Base-by-base conservation (phyloP, 352 stramenopile species). In the Pythium rhizo-oryzae region DNA sequence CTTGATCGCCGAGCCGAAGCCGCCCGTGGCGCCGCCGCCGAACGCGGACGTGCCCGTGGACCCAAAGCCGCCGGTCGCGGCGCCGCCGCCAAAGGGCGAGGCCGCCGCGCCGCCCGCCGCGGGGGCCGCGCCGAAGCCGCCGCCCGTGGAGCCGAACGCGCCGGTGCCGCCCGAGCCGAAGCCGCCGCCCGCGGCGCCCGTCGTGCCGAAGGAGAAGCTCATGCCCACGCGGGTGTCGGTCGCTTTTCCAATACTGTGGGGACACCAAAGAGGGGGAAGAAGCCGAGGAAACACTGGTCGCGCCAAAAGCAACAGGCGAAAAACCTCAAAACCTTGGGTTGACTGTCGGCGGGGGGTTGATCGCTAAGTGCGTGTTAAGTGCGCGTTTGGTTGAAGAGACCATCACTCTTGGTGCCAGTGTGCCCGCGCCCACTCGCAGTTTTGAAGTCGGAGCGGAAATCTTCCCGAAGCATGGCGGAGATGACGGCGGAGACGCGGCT, bases 71-170 rank as follows among this genome's bases (percentile, higher is more conserved):
- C 78, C 67, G 19, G 65, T 77, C 21, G 69, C 75, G 44, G 41
- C 13, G 12, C 76, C 77, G 50, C 71, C 74, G 33, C 84, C 76
- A 63, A 91, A 89, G 43, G 80, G 80, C 62, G 71, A 81, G 21
- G 75, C 59, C 41, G 81, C 75, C 24, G 81, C 52, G 33, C 63
- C 76, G 50, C 62, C 68, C 50, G 69, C 76, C 43, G 82, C 80
- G 52, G 61, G 55, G 19, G 53, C 50, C 25, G 61, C 55, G 24
- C 57, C 56, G 12, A 71, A 72, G 8, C 50, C 70, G n/a, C 59
- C 65, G 18, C 56, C 54, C 5, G 70, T 62, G 25, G 70, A 43
- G 39, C 67, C 70, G 57, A 76, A 76, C 35, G 30, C 63, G 33
- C 63, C 63, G 12, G 46, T 28, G 5, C 24, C 51, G 30, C 46